These are phyloP conservation scores for Xylariales sp. DNA, from an alignment of 2,329 filamentous ascomycete species.

Conservation along the genomic window DNA sequence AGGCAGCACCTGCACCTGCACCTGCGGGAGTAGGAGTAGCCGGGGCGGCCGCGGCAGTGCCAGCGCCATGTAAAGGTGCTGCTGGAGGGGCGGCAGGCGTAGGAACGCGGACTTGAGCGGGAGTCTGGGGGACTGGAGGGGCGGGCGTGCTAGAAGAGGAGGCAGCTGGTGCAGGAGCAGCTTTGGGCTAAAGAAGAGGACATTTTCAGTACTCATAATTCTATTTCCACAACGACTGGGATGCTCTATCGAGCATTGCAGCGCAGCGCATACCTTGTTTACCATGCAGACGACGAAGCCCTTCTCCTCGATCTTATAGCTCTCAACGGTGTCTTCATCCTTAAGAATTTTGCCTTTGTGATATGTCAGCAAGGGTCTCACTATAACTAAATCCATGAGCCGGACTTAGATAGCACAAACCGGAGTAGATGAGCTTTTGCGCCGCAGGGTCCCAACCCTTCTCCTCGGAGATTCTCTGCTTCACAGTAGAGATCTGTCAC, in stretches of 20 bases:
- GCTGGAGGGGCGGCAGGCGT: constrained; percentile 43
- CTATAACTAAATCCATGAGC: too few relatives aligned
- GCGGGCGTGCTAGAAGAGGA: constrained; percentile 59
- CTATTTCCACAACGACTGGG: too few relatives aligned
- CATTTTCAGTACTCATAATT: too few relatives aligned
- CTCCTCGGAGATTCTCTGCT: constrained; percentile 85
- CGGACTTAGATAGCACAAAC: constrained; percentile 46
- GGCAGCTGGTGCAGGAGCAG: constrained; percentile 47
- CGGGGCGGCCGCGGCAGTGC: constrained; percentile 41
- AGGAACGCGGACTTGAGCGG: constrained; percentile 48
- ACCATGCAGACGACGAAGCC: constrained; percentile 99
- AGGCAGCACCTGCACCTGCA: constrained; percentile 45
- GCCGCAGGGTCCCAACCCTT: constrained; percentile 90
- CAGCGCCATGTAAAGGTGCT: constrained; percentile 44
- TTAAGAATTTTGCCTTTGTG: constrained; percentile 88
- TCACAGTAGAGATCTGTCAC: constrained; percentile 76
- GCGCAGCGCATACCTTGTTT: constrained; percentile 80
- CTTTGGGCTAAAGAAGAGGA: constrained; percentile 73
- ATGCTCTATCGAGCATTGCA: too few relatives aligned
- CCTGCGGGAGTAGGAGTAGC: constrained; percentile 53
- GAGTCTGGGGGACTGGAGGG: constrained; percentile 59
- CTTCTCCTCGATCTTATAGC: constrained; percentile 99
- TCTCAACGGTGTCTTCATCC: constrained; percentile 94
- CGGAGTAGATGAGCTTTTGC: constrained; percentile 97
- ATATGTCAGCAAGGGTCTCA: constrained; percentile 17